Conservation (phyloP, 768 basidiomycete genomes). For the Mycena indigotica region DNA sequence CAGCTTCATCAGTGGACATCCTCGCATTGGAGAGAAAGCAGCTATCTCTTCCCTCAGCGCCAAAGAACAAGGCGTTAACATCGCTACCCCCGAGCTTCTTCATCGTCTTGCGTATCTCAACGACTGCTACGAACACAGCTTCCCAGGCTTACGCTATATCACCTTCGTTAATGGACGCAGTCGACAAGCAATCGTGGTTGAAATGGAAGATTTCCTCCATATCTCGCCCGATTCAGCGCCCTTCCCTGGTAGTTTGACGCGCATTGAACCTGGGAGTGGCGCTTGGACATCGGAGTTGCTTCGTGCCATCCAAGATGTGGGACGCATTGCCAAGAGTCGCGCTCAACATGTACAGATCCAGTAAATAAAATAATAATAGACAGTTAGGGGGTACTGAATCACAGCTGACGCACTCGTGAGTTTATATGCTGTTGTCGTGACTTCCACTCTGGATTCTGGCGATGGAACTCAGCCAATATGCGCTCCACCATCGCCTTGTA, state of each 20-base stretch:
- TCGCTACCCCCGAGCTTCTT: slow-evolving; percentile 59
- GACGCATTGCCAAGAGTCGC: slow-evolving; percentile 74
- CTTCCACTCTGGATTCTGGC: slow-evolving; percentile 64
- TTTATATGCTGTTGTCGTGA: slow-evolving; percentile 52
- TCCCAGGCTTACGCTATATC: slow-evolving; percentile 81
- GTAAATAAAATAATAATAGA: slow-evolving; percentile 5
- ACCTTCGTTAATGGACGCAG: slow-evolving; percentile 90
- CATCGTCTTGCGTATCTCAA: slow-evolving; percentile 76
- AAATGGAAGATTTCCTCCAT: slow-evolving; percentile 73
- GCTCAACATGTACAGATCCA: slow-evolving; percentile 29
- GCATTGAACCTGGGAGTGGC: slow-evolving; percentile 39
- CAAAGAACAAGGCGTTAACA: slow-evolving; percentile 69
- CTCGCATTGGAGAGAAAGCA: slow-evolving; percentile 83
- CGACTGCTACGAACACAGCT: slow-evolving; percentile 69
- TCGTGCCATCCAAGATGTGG: slow-evolving; percentile 74
- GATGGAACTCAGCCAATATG: slow-evolving; percentile 56
- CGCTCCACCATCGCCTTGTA: slow-evolving; percentile 50
- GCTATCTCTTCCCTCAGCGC: slow-evolving; percentile 76
- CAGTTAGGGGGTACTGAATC: neutral
- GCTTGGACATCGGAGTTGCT: slow-evolving; percentile 70
- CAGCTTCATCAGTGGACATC: slow-evolving; percentile 80
- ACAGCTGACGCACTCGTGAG: slow-evolving; percentile 37
- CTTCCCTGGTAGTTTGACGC: slow-evolving; percentile 37
- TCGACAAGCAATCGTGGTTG: slow-evolving; percentile 67
- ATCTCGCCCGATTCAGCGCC: slow-evolving; percentile 46